Evolutionary conservation across 2,329 filamentous ascomycete genomes (phyloP), one percentile per base, ranked within the genome.

Genomic region (Ascochyta lentis): DNA sequence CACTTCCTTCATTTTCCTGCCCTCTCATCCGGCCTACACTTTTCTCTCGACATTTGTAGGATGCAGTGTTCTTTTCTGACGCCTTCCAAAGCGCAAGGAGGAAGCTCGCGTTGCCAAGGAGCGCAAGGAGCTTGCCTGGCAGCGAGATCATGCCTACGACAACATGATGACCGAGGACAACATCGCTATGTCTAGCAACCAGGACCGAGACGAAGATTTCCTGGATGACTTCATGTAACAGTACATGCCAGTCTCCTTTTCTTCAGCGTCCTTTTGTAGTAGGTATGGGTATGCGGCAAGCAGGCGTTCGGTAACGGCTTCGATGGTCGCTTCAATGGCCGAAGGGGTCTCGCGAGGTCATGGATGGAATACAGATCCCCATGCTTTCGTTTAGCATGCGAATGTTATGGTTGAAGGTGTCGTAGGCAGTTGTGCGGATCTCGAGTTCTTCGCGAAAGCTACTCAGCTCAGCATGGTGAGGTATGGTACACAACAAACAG

Each of bases 91-190:
- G 89, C 89, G 85, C 77, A 92, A 92, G 73, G 89, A 93, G 74
- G 91, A 95, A 68, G 86, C 85, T 0, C 80, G 81, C 34, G 74
- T 92, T 42, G 85, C 87, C 45, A 89, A 92, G 76, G 91, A 97
- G 79, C 84, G 91, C 62, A 90, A 91, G 76, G 89, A 96, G 77
- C 86, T 94, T 78, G 96, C 96, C 76, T 96, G 88, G 83, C 91
- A 96, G 77, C 95, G 95, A 78, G 92, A 96, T n/a, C 94, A 99
- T 78, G 94, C 93, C 2, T 99, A 99, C 76, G 95, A 98, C 72
- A 92, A 96, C 42, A 77, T 97, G 49, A 92, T 96, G 76, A 86
- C 85, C 4, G 92, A 96, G 49, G 91, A 96, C 54, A 89, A 90
- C 67, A 83, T 96, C 79, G 86, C 86, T 39, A 79, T 76, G 22